Evolutionary conservation across 2,329 filamentous ascomycete species (phyloP), one percentile per base, ranked within the genome.

Genomic region (Trichoderma arundinaceum): DNA sequence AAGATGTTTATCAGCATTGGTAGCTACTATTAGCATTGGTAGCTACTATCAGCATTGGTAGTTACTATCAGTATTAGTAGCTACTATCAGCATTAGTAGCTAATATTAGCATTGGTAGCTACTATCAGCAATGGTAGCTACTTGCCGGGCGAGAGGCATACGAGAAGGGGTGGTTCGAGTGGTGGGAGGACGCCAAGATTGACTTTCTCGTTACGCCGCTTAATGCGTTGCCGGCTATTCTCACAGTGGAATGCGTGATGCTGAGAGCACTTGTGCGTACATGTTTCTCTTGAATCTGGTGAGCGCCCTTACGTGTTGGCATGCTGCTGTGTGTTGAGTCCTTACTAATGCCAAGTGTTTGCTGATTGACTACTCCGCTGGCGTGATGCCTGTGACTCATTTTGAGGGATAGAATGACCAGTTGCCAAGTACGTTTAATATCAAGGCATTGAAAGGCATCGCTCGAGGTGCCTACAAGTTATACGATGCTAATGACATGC

Each of bases 231-330:
- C 93, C 94, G 94, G 94, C 0, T 86, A 96, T 3, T 93, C 93
- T 0, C 93, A 96, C 74, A 87, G 89, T 53, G 93, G 88, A 0
- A 97, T 97, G 92, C 86, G 87, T 70, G 89, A 94, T 71, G 92
- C 92, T 2, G 88, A 95, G 51, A 91, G 90, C 68, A 92, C 89
- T 70, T 97, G 94, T 72, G 93, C 92, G 1, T 97, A 98, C 74
- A 97, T 94, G 0, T 97, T 97, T 75, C 78, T 97, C 64, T 98
- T 95, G 81, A 97, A 97, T 72, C 70, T 97, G 73, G 89, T 91
- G 79, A 77, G 86, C 80, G 7, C 12, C 28, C 3, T 8, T 7
- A 1, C 13, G 28, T 3, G n/a, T 35, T 9, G 10, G 4, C 10
- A 22, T 32, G 4, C 9, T 44, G 33, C 10, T 28, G 67, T 71